Conservation (phyloP, 176 grass and related monocot species). For the Juncus inflexus region DNA sequence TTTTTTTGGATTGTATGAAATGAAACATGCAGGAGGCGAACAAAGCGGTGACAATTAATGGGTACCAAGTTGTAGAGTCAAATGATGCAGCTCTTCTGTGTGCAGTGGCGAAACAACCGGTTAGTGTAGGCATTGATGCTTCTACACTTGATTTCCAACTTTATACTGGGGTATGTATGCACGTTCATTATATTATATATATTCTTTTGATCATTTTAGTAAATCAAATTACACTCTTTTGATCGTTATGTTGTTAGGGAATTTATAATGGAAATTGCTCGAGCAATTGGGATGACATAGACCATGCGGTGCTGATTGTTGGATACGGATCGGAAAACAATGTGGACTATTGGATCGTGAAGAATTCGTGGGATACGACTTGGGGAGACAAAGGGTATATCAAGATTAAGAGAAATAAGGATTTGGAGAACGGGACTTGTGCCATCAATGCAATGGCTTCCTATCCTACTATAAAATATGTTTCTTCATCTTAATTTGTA, state of each 20-base stretch:
- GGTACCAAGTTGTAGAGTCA: constrained; percentile 37
- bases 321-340: constrained; percentile 40
- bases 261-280: constrained; percentile 49
- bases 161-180: constrained; percentile 37
- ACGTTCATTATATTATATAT: neutral
- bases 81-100: constrained; percentile 39
- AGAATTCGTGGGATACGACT: constrained; percentile 45
- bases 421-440: constrained; percentile 34
- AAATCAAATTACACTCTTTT: neutral
- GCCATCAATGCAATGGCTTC: constrained; percentile 47
- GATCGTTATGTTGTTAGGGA: constrained; percentile 27
- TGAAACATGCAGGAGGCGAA: constrained; percentile 27
- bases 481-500: constrained; percentile 1
- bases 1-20: neutral
- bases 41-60: constrained; percentile 40
- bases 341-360: constrained; percentile 44
- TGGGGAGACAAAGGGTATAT: constrained; percentile 52
- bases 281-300: constrained; percentile 40
- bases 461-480: constrained; percentile 37
- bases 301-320: constrained; percentile 48
- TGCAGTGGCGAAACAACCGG: constrained; percentile 38
- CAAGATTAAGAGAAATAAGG: constrained; percentile 35
- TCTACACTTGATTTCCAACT: constrained; percentile 42
- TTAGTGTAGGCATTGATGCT: constrained; percentile 46
- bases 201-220: constrained; percentile 2